phyloP scores from a whole-genome alignment of 73 alveolate genomes.

The Blepharisma japonicum region DNA sequence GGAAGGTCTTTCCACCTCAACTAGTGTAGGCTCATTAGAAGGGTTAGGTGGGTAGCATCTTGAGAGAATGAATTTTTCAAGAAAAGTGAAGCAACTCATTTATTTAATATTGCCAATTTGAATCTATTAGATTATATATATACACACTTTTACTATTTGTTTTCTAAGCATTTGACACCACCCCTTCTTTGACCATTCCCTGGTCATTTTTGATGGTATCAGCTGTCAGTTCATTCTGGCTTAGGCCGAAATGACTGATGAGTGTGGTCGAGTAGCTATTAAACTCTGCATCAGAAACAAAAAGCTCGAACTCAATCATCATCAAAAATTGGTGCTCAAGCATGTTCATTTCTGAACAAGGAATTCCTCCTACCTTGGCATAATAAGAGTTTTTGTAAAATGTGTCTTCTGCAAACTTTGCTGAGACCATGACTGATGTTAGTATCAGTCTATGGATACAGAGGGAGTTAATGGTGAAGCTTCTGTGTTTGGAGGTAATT shows the following conservation, averaged over 20 bases:
- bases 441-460: constrained; percentile 62
- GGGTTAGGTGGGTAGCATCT: no score
- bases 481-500: constrained; percentile 43
- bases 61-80: no score
- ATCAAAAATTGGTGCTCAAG: constrained; percentile 67
- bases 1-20: no score
- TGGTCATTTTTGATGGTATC: no score
- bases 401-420: constrained; percentile 73
- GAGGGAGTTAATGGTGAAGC: constrained; percentile 37
- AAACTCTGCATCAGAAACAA: constrained; percentile 55
- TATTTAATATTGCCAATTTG: no score
- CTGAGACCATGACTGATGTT: constrained; percentile 60
- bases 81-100: no score
- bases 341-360: constrained; percentile 49
- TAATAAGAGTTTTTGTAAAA: constrained; percentile 58
- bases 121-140: no score
- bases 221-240: neutral
- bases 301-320: constrained; percentile 59
- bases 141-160: no score
- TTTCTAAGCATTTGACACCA: no score
- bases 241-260: constrained; percentile 14
- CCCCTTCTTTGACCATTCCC: no score
- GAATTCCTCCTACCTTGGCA: constrained; percentile 82
- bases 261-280: constrained; percentile 45
- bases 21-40: no score